Conservation (phyloP, 768 basidiomycete species). For the Xerocomellus chrysenteron region DNA sequence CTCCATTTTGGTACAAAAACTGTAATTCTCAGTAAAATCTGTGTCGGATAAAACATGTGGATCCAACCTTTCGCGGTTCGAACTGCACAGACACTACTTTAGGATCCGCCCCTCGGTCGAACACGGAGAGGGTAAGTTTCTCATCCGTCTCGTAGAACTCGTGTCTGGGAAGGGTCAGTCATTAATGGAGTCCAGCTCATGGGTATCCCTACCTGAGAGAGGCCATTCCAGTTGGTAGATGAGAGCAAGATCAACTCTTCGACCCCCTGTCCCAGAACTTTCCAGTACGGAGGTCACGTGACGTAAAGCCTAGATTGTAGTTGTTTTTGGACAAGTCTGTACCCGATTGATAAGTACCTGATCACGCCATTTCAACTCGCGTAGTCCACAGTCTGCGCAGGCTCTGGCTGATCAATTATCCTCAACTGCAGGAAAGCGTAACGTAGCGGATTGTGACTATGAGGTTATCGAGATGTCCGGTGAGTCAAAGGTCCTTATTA, state of each 20-base stretch:
- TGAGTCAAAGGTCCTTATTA: too few species aligned
- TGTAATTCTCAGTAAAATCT: slow-evolving; percentile 7
- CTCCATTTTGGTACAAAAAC: slow-evolving; percentile 57
- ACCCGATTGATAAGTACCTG: too few species aligned
- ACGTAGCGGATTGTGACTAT: too few species aligned
- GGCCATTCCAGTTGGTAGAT: slow-evolving; percentile 21
- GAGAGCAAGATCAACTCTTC: background rate
- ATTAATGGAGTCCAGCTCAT: background rate
- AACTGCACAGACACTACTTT: slow-evolving; percentile 60
- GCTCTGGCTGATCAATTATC: too few species aligned
- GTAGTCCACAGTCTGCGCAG: too few species aligned
- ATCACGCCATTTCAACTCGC: too few species aligned
- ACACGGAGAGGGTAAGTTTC: slow-evolving; percentile 67
- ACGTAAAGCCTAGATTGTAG: too few species aligned
- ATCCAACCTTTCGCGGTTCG: slow-evolving; percentile 61
- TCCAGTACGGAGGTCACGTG: slow-evolving; percentile 31
- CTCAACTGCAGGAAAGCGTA: too few species aligned
- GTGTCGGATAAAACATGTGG: background rate
- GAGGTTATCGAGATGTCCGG: too few species aligned
- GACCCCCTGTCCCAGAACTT: slow-evolving; percentile 23
- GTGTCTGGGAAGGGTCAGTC: slow-evolving; percentile 46
- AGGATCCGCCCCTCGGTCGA: slow-evolving; percentile 75
- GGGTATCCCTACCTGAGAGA: slow-evolving; percentile 25
- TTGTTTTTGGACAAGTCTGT: too few species aligned
- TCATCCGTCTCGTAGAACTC: slow-evolving; percentile 90